Base-by-base conservation (phyloP, 179 eudicot species). In the Heliamphora pulchella region DNA sequence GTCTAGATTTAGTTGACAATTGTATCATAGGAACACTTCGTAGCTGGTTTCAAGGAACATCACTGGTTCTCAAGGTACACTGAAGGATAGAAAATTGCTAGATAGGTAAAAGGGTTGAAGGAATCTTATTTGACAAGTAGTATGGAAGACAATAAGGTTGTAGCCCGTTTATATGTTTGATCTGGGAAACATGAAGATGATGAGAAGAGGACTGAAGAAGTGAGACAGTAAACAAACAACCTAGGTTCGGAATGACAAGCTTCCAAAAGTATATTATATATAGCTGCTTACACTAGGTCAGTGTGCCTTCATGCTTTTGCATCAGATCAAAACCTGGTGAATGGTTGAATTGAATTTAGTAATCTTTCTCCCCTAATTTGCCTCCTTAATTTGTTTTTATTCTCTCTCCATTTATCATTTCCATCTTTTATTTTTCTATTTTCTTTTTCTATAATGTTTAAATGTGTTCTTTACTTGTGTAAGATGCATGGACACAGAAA, bases 211-310 rank as follows among this genome's bases (percentile, higher is more conserved):
- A 77, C 48, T 57, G 41, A 50, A 22, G 72, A 46, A 58, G 51
- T 58, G 58, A 11, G 44, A 51, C 17, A 22, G 43, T 17, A 46
- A 70, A 22, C 58, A 50, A 41, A 72, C 58, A 31, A 59, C 66
- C 66, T 41, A 75, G 15, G 31, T 20, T 75, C 39, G 46, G 66
- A 39, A 7, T 1, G 50, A 22, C 47, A 3, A 7, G 39, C 73
- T 51, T 39, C 47, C 64, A 31, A 22, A 22, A 13, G 31, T 31
- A 31, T 31, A 31, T 31, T 22, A 77, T 13, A 65, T 61, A 39
- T 78, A 31, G 62, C 80, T 78, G 66, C 13, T 78, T 53, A 31
- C 15, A 8, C 41, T 67, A 41, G 63, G 73, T 39, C 64, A 63
- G 51, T 65, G 51, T 65, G 73, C 47, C 2, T 47, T 53, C 41